phyloP scores from a whole-genome alignment of 208 protist genomes.

The Spongospora subterranea region DNA sequence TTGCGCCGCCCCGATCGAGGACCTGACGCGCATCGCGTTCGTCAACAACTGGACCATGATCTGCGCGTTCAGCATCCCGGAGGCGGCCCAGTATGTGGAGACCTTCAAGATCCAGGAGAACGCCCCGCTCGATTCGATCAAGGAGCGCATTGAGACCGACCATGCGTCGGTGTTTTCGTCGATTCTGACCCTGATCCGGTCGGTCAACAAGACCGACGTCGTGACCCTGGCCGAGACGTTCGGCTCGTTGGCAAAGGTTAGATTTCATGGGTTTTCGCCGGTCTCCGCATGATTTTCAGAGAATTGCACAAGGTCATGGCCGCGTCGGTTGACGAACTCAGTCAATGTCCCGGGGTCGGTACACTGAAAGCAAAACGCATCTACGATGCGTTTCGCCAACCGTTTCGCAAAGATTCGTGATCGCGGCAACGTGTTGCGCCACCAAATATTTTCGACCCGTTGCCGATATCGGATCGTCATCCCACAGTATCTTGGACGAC shows the following conservation, averaged over 20 bases:
- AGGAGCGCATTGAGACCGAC: constrained; percentile 38
- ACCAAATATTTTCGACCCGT: constrained; percentile 2
- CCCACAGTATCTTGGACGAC: no score
- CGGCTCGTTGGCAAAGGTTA: constrained; percentile 7
- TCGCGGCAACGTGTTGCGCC: no score
- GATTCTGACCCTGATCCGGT: constrained; percentile 36
- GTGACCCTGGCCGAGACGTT: constrained; percentile 33
- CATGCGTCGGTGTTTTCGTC: constrained; percentile 40
- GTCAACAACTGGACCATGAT: constrained; percentile 46
- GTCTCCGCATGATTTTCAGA: neutral
- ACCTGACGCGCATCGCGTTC: constrained; percentile 25
- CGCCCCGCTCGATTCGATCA: constrained; percentile 42
- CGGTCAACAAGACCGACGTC: constrained; percentile 54
- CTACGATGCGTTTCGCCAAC: constrained; percentile 45
- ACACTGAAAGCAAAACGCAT: constrained; percentile 39
- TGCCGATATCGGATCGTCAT: neutral
- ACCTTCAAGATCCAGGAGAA: constrained; percentile 41
- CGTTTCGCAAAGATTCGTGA: constrained; percentile 1
- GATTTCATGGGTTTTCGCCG: neutral
- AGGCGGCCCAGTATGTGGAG: constrained; percentile 30
- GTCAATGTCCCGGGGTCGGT: constrained; percentile 29
- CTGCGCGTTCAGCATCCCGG: constrained; percentile 18
- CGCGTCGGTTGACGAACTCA: constrained; percentile 39
- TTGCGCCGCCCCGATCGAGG: neutral
- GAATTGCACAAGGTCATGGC: neutral